Conservation (phyloP, 306 rosid species). For the Ormosia semicastrata region DNA sequence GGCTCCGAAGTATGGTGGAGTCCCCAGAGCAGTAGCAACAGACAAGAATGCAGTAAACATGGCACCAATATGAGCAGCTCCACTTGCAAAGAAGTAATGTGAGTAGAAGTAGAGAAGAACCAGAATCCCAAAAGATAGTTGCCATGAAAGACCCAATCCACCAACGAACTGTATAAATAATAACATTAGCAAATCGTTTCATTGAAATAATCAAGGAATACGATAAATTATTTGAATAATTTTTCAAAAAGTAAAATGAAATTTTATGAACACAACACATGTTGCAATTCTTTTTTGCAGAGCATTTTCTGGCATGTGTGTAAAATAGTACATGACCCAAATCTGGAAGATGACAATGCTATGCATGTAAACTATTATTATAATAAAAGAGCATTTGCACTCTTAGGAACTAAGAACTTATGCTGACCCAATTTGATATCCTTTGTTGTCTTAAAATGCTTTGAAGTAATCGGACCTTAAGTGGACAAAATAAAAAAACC, state of each 20-base stretch:
- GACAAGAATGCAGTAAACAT: slow-evolving; percentile 99
- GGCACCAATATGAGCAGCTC: slow-evolving; percentile 99
- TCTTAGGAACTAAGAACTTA: background rate
- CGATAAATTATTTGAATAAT: background rate
- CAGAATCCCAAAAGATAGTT: slow-evolving; percentile 84
- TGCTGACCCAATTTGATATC: background rate
- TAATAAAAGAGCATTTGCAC: background rate
- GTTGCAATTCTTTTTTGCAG: background rate
- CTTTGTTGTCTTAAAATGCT: background rate
- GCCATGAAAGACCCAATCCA: slow-evolving; percentile 97
- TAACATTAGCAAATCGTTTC: slow-evolving; percentile 17
- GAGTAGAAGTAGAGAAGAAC: slow-evolving; percentile 97
- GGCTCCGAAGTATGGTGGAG: slow-evolving; percentile 90
- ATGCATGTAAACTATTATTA: background rate
- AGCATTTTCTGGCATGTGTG: background rate
- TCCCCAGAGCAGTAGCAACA: slow-evolving; percentile 96
- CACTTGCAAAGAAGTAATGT: slow-evolving; percentile 98
- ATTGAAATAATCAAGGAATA: background rate
- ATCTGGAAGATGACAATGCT: background rate
- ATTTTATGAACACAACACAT: slow-evolving; percentile 3
- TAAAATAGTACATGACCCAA: background rate
- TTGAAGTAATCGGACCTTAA: background rate
- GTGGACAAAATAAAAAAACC: background rate
- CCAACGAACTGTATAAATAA: slow-evolving; percentile 79
- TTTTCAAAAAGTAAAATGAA: slow-evolving; percentile 8